These are phyloP conservation scores for Crithidia bombi DNA, from an alignment of 208 protist genomes.

Conservation along the genomic window DNA sequence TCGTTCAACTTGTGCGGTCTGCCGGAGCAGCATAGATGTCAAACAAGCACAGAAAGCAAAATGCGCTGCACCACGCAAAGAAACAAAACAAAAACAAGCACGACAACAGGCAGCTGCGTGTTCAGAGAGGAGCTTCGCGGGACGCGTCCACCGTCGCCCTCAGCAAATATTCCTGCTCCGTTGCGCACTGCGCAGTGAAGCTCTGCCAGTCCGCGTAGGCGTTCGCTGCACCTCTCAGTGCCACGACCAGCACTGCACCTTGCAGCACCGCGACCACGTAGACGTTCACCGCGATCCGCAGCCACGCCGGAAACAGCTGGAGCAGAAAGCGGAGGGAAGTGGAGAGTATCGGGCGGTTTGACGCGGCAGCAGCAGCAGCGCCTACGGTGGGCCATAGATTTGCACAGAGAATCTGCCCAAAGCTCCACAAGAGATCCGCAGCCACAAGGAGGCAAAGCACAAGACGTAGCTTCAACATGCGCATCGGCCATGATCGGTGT, in stretches of 20 bases:
- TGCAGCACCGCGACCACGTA: slow-evolving; percentile 22
- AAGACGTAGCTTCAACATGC: slow-evolving; percentile 39
- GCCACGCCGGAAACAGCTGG: slow-evolving; percentile 20
- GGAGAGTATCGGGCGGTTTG: not conserved
- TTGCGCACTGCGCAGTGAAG: slow-evolving; percentile 25
- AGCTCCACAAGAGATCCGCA: slow-evolving; percentile 23
- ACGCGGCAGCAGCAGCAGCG: not conserved
- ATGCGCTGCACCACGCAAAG: too few species aligned
- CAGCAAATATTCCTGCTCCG: slow-evolving; percentile 30
- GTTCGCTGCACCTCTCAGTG: slow-evolving; percentile 22
- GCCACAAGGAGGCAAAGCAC: slow-evolving; percentile 38
- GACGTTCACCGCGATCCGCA: slow-evolving; percentile 15
- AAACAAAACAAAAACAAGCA: not conserved
- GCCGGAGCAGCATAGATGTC: too few species aligned
- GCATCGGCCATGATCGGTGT: slow-evolving; percentile 28
- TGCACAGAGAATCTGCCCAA: slow-evolving; percentile 16
- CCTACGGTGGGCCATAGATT: not conserved
- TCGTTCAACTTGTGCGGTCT: too few species aligned
- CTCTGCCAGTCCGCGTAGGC: slow-evolving; percentile 30
- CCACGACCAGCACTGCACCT: slow-evolving; percentile 23
- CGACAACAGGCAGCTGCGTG: too few species aligned
- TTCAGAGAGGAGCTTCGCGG: too few species aligned
- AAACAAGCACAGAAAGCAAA: too few species aligned
- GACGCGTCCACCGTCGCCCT: not conserved
- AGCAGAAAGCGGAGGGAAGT: not conserved